phyloP scores from a whole-genome alignment of 2,329 filamentous ascomycete species.

The Lizonia empirigonia region DNA sequence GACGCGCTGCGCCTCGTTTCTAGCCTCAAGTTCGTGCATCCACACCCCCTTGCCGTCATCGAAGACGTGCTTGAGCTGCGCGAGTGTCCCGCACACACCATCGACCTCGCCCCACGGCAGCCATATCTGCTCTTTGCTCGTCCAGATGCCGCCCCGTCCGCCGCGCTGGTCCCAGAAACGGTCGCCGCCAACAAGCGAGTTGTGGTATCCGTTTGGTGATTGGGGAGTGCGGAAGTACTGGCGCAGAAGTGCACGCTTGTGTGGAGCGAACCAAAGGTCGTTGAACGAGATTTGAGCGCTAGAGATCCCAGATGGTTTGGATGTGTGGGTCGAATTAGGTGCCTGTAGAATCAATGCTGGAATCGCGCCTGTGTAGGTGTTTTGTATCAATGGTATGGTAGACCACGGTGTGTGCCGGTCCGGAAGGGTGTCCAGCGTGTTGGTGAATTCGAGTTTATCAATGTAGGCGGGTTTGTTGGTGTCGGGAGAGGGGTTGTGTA shows the following conservation, averaged over 20 bases:
- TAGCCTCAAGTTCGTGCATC: constrained; percentile 38
- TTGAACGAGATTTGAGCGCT: constrained; percentile 47
- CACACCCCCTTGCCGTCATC: constrained; percentile 53
- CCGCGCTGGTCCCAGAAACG: constrained; percentile 57
- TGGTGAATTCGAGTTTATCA: constrained; percentile 31
- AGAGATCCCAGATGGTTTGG: not conserved
- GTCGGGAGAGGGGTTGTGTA: constrained; percentile 37
- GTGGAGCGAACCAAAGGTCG: constrained; percentile 57
- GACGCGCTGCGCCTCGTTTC: constrained; percentile 21
- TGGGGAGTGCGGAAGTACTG: constrained; percentile 55
- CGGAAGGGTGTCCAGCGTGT: constrained; percentile 51
- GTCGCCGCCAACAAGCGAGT: constrained; percentile 54
- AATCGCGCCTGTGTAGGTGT: constrained; percentile 55
- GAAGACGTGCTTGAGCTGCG: constrained; percentile 54
- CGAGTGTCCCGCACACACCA: constrained; percentile 41
- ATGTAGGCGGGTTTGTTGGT: constrained; percentile 37
- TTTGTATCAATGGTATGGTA: constrained; percentile 54
- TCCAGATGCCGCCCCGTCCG: constrained; percentile 62
- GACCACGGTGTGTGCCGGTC: constrained; percentile 51
- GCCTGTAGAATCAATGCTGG: constrained; percentile 52
- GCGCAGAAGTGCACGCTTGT: constrained; percentile 57
- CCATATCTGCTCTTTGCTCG: constrained; percentile 54
- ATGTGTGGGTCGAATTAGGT: not conserved
- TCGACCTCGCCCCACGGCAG: constrained; percentile 55
- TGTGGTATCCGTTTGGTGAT: constrained; percentile 51